A percentile compares a stretch with the other conserved stretches of the same genome.
Evolutionary conservation across 768 basidiomycete species (phyloP).

Genomic region (Tulasnella calospora): DNA sequence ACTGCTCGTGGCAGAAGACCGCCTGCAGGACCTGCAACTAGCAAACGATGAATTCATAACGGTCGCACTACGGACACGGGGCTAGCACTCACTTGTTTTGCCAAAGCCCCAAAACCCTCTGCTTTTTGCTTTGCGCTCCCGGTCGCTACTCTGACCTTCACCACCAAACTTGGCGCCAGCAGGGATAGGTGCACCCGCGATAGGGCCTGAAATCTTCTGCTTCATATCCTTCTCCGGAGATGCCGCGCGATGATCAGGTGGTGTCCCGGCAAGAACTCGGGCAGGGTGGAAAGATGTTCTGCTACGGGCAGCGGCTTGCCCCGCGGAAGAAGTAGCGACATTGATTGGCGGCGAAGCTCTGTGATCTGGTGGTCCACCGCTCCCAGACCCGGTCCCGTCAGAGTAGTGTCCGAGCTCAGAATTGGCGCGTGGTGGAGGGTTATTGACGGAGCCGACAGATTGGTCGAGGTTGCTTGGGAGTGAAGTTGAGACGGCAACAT

Average conservation of each 20-base stretch:
- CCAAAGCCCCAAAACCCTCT: slow-evolving; percentile 93
- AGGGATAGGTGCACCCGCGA: slow-evolving; percentile 79
- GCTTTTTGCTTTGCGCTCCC: slow-evolving; percentile 89
- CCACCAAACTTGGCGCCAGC: slow-evolving; percentile 82
- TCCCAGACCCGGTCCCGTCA: slow-evolving; percentile 41
- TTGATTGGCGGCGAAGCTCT: slow-evolving; percentile 3
- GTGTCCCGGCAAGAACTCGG: not conserved
- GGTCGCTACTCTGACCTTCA: slow-evolving; percentile 45
- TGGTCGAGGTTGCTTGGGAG: slow-evolving; percentile 47
- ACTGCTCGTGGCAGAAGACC: slow-evolving; percentile 59
- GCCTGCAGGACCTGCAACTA: not conserved
- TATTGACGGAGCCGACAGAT: slow-evolving; percentile 29
- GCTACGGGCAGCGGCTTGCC: slow-evolving; percentile 37
- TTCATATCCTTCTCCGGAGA: slow-evolving; percentile 26
- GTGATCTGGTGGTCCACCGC: not conserved
- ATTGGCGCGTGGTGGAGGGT: slow-evolving; percentile 50
- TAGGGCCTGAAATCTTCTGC: slow-evolving; percentile 78
- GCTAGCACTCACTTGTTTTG: slow-evolving; percentile 40
- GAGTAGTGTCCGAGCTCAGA: slow-evolving; percentile 80
- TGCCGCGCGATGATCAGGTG: slow-evolving; percentile 12
- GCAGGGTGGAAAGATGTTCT: slow-evolving; percentile 65
- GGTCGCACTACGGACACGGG: not conserved
- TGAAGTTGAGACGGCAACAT: slow-evolving; percentile 56
- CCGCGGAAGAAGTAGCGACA: not conserved
- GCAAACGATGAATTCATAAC: not conserved